A percentile compares a stretch with the other conserved stretches of the same genome.
Evolutionary conservation across 1,284 basidiomycete genomes (phyloP).

Genomic region (Rhodotorula sp.): DNA sequence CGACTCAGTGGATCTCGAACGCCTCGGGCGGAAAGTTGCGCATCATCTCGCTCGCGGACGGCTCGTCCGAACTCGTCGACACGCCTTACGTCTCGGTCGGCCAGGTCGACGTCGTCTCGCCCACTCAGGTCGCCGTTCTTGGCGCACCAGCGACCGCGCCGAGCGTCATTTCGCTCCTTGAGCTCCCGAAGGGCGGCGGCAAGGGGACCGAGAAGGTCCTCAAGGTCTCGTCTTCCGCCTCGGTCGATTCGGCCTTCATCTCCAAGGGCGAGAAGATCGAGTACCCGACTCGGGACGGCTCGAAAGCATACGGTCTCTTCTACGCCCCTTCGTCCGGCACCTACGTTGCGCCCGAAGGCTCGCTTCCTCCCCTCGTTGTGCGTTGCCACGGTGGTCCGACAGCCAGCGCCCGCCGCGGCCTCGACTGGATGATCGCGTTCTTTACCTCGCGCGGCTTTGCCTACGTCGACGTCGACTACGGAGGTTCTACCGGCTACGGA

Average conservation of each 20-base stretch:
- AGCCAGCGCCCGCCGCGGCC: conserved; percentile 51
- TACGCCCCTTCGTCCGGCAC: conserved; percentile 64
- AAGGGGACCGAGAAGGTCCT: conserved; percentile 15
- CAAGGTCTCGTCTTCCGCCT: conserved; percentile 28
- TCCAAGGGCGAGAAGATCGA: conserved; percentile 33
- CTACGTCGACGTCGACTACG: conserved; percentile 49
- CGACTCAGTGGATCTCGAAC: conserved; percentile 56
- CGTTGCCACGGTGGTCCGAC: conserved; percentile 69
- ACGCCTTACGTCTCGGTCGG: conserved; percentile 57
- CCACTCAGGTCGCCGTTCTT: conserved; percentile 34
- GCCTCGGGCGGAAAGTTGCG: conserved; percentile 53
- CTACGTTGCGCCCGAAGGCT: conserved; percentile 55
- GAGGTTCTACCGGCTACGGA: conserved; percentile 53
- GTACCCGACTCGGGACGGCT: neutral
- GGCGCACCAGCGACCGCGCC: conserved; percentile 55
- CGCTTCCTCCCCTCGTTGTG: conserved; percentile 65
- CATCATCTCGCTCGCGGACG: conserved; percentile 34
- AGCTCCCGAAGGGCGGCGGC: conserved; percentile 41
- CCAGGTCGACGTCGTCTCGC: conserved; percentile 52
- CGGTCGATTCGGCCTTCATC: conserved; percentile 31
- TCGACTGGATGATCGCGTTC: conserved; percentile 58
- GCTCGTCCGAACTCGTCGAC: conserved; percentile 48
- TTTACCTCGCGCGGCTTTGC: conserved; percentile 67
- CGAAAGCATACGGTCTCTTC: conserved; percentile 56
- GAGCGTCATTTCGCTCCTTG: conserved; percentile 50